Percentiles rank a stretch among this genome's conserved stretches.
Conservation (phyloP, 1,139 yeast genomes). For the Taiozyma sp. region DNA sequence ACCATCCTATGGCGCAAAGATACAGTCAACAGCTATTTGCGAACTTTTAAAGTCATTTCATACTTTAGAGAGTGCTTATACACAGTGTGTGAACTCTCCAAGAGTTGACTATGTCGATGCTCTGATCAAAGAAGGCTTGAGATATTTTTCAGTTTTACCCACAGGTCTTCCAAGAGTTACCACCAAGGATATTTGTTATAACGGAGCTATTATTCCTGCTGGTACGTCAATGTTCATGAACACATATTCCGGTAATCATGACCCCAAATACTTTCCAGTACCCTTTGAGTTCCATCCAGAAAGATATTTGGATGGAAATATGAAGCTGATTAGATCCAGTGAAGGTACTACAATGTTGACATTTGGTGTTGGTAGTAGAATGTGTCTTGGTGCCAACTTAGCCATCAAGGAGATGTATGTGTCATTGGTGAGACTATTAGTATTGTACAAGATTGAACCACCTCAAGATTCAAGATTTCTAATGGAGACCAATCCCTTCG, state of each 20-base stretch:
- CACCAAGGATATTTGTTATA: constrained; percentile 41
- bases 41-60: constrained; percentile 29
- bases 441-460: constrained; percentile 35
- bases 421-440: constrained; percentile 35
- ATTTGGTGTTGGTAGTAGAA: constrained; percentile 68
- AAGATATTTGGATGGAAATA: constrained; percentile 43
- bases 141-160: constrained; percentile 65
- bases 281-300: constrained; percentile 55
- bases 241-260: constrained; percentile 70
- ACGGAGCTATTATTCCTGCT: constrained; percentile 42
- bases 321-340: constrained; percentile 18
- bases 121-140: constrained; percentile 55
- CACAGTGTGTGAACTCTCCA: constrained; percentile 29
- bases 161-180: constrained; percentile 60
- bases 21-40: constrained; percentile 36
- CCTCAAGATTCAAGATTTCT: constrained; percentile 30
- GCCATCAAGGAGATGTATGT: constrained; percentile 61
- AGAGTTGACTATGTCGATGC: constrained; percentile 51
- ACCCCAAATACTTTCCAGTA: constrained; percentile 37
- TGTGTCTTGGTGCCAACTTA: constrained; percentile 62
- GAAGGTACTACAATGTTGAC: constrained; percentile 43
- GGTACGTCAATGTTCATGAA: constrained; percentile 61
- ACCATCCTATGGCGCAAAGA: constrained; percentile 35
- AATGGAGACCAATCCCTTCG: constrained; percentile 48
- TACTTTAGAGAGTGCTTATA: constrained; percentile 47